These are phyloP conservation scores for Endocalyx cinctus DNA, from an alignment of 2,329 filamentous ascomycete species.

Conservation along the genomic window DNA sequence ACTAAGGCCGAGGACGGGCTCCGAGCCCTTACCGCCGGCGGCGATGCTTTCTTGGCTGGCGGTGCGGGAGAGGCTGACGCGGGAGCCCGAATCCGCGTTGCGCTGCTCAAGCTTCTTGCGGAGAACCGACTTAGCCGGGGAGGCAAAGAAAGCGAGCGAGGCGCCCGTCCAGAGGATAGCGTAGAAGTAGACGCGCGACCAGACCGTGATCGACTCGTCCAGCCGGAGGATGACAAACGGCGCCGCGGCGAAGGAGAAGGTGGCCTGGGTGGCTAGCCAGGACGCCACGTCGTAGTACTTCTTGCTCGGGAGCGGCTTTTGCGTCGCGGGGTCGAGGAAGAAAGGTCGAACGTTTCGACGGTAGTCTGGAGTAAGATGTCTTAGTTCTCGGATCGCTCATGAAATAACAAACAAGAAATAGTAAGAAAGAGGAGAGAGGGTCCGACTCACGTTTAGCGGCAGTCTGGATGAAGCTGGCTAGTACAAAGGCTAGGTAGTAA, in stretches of 20 bases:
- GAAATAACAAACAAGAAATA: no score
- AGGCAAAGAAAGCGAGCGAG: constrained; percentile 72
- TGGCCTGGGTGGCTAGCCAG: constrained; percentile 71
- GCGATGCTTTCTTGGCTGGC: constrained; percentile 54
- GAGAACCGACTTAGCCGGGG: constrained; percentile 64
- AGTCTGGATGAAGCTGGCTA: constrained; percentile 88
- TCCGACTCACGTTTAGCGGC: constrained; percentile 77
- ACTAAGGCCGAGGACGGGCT: constrained; percentile 72
- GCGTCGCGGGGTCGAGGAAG: constrained; percentile 77
- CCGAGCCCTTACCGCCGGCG: constrained; percentile 36
- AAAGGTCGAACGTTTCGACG: constrained; percentile 88
- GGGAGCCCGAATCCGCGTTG: constrained; percentile 40
- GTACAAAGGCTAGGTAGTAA: constrained; percentile 86
- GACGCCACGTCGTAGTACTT: constrained; percentile 80
- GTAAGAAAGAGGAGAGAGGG: background rate
- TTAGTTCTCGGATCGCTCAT: no score
- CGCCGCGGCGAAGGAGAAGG: constrained; percentile 74
- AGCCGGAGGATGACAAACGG: constrained; percentile 84
- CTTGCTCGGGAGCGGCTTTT: constrained; percentile 65
- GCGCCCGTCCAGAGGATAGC: constrained; percentile 61
- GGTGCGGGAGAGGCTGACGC: constrained; percentile 41
- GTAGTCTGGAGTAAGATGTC: constrained; percentile 76
- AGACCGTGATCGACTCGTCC: constrained; percentile 65
- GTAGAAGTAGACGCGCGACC: constrained; percentile 88
- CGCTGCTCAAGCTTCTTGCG: constrained; percentile 56